Base-by-base conservation (phyloP, 2,329 filamentous ascomycete species). In the Aspergillus glaucus region DNA sequence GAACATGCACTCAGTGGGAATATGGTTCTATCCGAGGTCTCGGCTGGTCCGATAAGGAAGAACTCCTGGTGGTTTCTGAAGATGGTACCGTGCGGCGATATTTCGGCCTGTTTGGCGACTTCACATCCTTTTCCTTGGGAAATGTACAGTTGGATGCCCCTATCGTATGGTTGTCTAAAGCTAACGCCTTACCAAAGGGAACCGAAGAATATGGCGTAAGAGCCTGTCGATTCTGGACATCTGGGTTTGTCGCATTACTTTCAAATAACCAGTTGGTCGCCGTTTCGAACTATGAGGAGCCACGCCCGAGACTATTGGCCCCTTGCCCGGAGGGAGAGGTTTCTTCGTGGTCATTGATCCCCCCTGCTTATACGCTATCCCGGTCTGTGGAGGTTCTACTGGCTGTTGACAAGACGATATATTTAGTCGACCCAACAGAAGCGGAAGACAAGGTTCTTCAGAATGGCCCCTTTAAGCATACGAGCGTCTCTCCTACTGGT, bases 21-120 rank as follows among this genome's bases (percentile, higher is more conserved):
- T 88, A 91, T 71, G 88, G 88, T 42, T 76, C 84, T 3, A 88
- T 98, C 63, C 87, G 85, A 67, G 90, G 88, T 2, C 78, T 98
- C 17, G 93, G 93, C 30, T 98, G 93, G 93, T 95, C 91, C 17
- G 92, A 95, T 62, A 89, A 96, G 56, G 93, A 98, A 75, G 86
- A 87, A 64, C 78, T 98, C 43, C 75, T 98, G 3, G 86, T 96
- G 0, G 84, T 97, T 45, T 88, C 90, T 8, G 81, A 87, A 46
- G 92, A 98, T 63, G 93, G 93, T 21, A 92, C 84, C 1, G 92
- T 97, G 40, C 80, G 91, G 51, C 93, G 89, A 67, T 96, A 91
- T 64, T 84, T 90, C 66, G 88, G 93, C 62, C 74, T 98, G n/a
- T 87, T 95, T 66, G 88, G 87, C 53, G 92, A 97, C 65, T 98